Base-by-base conservation (phyloP, 768 basidiomycete genomes). In the Lactifluus hygrophoroides region DNA sequence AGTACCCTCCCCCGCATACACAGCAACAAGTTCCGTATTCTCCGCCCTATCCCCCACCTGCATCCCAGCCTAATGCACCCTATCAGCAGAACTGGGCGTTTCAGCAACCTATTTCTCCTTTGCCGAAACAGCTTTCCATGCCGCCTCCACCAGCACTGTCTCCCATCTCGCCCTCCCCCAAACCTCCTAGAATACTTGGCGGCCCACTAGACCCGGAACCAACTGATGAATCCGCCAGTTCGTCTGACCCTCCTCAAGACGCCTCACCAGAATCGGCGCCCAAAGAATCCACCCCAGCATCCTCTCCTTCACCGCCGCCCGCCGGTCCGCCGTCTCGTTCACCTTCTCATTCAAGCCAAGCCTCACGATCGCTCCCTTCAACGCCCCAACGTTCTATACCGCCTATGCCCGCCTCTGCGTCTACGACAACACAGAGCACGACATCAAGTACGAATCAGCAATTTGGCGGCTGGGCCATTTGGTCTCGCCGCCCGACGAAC, bases 401-500 rank as follows among this genome's bases (percentile, higher is more conserved):
- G 5, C 23, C 50, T n/a, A 21, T 5, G 3, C 25, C 45, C 17
- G 37, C 32, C 1, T n/a, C 54, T n/a, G 34, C 51, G 23, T 25
- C 56, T 19, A 35, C 17, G 6, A 49, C 47, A 43, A 27, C n/a
- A 9, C 50, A 51, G 27, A 27, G 13, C 51, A 44, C 14, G 10
- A 32, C 50, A 5, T 9, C 23, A 25, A 28, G 46, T 45, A 17
- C 47, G 35, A 57, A 23, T n/a, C 52, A 55, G 10, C 42, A 51
- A 28, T 34, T 51, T 34, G 54, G 54, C 8, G 71, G 72, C 37
- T 88, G 80, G 72, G 84, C 81, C 5, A 79, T 90, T 37, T 89
- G 86, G 85, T 85, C 87, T 0, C 78, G 78, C n/a, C 79, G 85
- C 25, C 88, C 88, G 0, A 71, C 75, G 2, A 73, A 88, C 67